These are phyloP conservation scores for Mortierella sp. DNA, from an alignment of 371 early-diverging fungal genomes.

Conservation along the genomic window DNA sequence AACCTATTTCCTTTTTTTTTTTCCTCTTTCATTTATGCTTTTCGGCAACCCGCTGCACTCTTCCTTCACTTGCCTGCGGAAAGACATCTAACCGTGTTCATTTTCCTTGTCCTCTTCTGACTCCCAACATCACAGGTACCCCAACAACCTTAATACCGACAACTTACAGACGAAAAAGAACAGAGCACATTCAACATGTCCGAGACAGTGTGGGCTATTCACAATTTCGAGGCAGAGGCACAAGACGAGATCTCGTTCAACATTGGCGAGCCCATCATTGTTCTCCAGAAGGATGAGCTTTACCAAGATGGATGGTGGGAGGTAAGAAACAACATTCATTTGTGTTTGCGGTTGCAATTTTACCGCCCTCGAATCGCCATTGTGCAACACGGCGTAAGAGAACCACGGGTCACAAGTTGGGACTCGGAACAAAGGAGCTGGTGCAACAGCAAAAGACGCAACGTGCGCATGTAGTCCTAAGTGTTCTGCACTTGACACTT, in stretches of 20 bases:
- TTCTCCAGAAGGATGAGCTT: conserved; percentile 82
- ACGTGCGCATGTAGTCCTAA: no score
- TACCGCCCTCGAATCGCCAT: neutral
- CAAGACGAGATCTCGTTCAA: conserved; percentile 82
- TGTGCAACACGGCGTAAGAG: neutral
- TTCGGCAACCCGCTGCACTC: neutral
- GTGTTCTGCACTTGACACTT: no score
- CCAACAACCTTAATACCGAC: conserved; percentile 2
- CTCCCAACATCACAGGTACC: neutral
- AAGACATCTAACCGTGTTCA: no score
- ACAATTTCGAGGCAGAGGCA: conserved; percentile 77
- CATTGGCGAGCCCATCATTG: conserved; percentile 76
- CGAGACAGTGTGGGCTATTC: conserved; percentile 72
- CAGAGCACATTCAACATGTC: no score
- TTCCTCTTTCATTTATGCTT: neutral
- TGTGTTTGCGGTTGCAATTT: neutral
- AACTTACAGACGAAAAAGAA: no score
- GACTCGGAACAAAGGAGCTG: no score
- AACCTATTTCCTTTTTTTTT: neutral
- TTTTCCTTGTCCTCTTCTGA: neutral
- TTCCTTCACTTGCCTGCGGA: neutral
- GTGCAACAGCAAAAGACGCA: no score
- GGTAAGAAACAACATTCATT: conserved; percentile 59
- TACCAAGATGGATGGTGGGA: conserved; percentile 91
- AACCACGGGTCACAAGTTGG: no score